These are phyloP conservation scores for Rhizodiscina lignyota DNA, from an alignment of 495 filamentous ascomycete genomes.

Conservation along the genomic window DNA sequence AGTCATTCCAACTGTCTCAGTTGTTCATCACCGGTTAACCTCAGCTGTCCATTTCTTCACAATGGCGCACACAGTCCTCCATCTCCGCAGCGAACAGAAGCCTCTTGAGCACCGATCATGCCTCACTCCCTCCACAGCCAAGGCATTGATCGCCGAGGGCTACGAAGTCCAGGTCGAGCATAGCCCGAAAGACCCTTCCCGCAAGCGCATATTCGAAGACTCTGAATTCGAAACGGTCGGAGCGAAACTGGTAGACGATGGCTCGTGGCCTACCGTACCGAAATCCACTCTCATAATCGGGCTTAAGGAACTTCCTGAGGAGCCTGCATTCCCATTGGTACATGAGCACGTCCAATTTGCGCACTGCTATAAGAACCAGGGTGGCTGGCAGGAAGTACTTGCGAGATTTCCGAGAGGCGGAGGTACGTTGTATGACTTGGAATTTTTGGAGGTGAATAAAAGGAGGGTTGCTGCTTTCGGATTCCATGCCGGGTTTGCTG, in stretches of 20 bases:
- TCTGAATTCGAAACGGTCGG: conserved; percentile 43
- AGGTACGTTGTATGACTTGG: conserved; percentile 74
- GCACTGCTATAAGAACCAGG: conserved; percentile 74
- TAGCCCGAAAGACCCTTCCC: conserved; percentile 27
- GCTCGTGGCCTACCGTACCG: conserved; percentile 66
- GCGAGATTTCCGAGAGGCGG: conserved; percentile 66
- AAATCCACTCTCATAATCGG: conserved; percentile 40
- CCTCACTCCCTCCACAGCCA: conserved; percentile 53
- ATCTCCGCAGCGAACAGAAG: conserved; percentile 24
- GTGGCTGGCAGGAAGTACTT: conserved; percentile 68
- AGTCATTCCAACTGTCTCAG: no score
- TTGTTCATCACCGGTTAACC: no score
- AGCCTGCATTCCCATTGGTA: conserved; percentile 72
- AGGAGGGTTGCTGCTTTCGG: conserved; percentile 55
- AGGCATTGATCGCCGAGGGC: conserved; percentile 60
- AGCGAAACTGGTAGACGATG: conserved; percentile 61
- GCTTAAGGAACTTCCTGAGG: conserved; percentile 86
- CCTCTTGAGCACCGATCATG: conserved; percentile 18
- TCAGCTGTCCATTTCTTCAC: no score
- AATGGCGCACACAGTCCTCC: conserved; percentile 11
- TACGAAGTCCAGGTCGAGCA: conserved; percentile 75
- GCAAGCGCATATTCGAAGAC: conserved; percentile 71
- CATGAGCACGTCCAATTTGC: conserved; percentile 78
- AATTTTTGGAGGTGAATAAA: conserved; percentile 75
- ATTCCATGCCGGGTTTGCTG: conserved; percentile 49